phyloP scores from a whole-genome alignment of 2,329 filamentous ascomycete genomes.

The Cytospora chrysosperma region DNA sequence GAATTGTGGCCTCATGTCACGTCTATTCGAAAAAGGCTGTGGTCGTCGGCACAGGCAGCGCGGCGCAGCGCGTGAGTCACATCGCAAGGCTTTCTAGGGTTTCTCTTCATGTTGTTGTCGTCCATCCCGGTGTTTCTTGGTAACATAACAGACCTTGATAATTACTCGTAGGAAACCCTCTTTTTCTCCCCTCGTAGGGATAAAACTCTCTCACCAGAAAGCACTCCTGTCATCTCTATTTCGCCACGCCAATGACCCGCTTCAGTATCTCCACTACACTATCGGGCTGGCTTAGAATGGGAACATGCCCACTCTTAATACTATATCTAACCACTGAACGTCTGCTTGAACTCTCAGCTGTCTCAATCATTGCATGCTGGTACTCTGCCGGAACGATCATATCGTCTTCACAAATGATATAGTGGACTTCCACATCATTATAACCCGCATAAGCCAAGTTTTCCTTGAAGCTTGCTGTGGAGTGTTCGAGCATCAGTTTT shows the following conservation, averaged over 20 bases:
- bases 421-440: slow-evolving; percentile 2
- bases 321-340: background rate
- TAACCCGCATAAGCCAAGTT: background rate
- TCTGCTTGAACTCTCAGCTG: background rate
- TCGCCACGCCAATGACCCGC: background rate
- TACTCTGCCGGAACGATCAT: slow-evolving; percentile 1
- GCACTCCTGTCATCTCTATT: slow-evolving; percentile 1
- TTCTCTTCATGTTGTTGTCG: background rate
- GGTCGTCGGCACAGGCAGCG: too few relatives aligned
- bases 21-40: too few relatives aligned
- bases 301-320: slow-evolving; percentile 2
- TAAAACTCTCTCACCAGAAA: background rate
- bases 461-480: slow-evolving; percentile 3
- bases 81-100: background rate
- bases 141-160: background rate
- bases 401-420: background rate
- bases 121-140: too few relatives aligned
- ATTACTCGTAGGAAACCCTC: background rate
- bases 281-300: slow-evolving; percentile 1
- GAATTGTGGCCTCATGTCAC: too few relatives aligned
- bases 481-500: slow-evolving; percentile 3
- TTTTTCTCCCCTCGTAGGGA: background rate
- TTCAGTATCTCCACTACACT: background rate
- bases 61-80: background rate
- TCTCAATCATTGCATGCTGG: slow-evolving; percentile 1